Base-by-base conservation (phyloP, 352 stramenopile genomes). In the Phytophthora uliginosa region DNA sequence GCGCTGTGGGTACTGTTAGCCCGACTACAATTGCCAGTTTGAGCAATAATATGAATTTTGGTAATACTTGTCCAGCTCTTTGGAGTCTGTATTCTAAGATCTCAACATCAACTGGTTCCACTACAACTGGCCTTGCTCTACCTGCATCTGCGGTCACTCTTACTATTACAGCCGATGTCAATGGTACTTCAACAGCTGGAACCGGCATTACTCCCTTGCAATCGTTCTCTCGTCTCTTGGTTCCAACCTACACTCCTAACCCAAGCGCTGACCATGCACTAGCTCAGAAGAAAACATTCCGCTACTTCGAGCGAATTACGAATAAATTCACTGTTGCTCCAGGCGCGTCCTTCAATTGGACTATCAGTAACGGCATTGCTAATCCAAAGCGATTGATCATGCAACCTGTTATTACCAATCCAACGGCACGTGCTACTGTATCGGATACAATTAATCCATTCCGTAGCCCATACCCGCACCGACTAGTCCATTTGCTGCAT, bases 241-340 rank as follows among this genome's bases (percentile, higher is more conserved):
- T 66, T n/a, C 55, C 55, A 52, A 65, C 53, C 3, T 69, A 74
- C 17, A 38, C 15, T 1, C 61, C 68, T 22, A 75, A 75, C n/a
- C 68, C 68, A 38, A 60, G 18, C 12, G 55, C 47, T 18, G 61
- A 71, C 15, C 56, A 67, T 36, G 68, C 47, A 0, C 2, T 47
- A 3, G 38, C 13, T 20, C 38, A 47, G 38, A 47, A 47, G 13
- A 47, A 47, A 20, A 40, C 26, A 20, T 69, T 74, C 54, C 55
- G 59, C 20, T 74, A 69, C 53, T 69, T 74, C 38, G 59, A 74
- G 8, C 42, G 59, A 22, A 65, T 73, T 3, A 72, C 56, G 10
- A 74, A 69, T 17, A 74, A 69, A 60, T 74, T 68, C 34, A 69
- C 59, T 28, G 34, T 65, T 40, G 51, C 45, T 10, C 66, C 38